Base-by-base conservation (phyloP, 2,329 filamentous ascomycete species). In the Aspergillus glaucus region DNA sequence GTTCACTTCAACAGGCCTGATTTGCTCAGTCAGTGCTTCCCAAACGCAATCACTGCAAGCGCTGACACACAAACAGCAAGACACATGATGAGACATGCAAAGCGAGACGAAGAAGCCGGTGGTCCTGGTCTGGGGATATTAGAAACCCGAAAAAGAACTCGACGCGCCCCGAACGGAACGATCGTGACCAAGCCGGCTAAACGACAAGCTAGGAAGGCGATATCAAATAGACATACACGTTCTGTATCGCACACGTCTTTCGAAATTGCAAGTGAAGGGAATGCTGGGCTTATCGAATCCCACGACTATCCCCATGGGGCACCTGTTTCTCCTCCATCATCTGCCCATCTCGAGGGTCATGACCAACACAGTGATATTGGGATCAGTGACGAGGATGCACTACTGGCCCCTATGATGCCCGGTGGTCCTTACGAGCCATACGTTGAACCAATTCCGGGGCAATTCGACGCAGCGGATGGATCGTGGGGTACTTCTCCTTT, bases 1-100 rank as follows among this genome's bases (percentile, higher is more conserved):
- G 79, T 79, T 24, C 79, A 82, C 58, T 84, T 84, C 62, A 79
- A 80, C 57, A 73, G 81, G 41, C 77, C 75, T 22, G 81, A 84
- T 62, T 65, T 84, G 39, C 64, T 82, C 49, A 76, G 79, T 79
- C 67, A 65, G 72, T 49, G 24, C 12, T 43, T 45, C 26, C 39
- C 15, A 14, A 5, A 14, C 10, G 28, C 44, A 12, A 43, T 9
- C 4, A 5, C n/a, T 7, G 15, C 34, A 44, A 10, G 30, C 26
- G 9, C 12, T 28, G 28, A 44, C 43, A 44, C 44, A 52, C 66
- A 48, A 54, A 14, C 49, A 82, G 80, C 77, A 37, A 72, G 81
- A 55, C 81, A 85, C 61, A 77, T 83, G 69, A 61, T 63, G 44
- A 71, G 76, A 6, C 75, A 78, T 58, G 64, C 65, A n/a, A 75